Conservation (phyloP, 805 yeast genomes). For the Tetrapisispora iriomotensis region DNA sequence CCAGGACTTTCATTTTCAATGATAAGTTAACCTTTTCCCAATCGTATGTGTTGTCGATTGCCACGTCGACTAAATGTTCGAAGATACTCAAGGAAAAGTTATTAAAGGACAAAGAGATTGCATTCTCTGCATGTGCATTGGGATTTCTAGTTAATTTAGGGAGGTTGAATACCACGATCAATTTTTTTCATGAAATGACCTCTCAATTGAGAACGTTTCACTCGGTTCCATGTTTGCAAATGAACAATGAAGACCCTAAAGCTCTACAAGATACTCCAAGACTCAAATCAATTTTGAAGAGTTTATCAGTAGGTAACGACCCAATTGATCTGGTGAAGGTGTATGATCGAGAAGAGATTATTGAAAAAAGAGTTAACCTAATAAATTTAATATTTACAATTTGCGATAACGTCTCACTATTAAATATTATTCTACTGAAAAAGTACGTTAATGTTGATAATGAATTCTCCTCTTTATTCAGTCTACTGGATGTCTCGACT, state of each 20-base stretch:
- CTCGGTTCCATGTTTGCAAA: conserved; percentile 81
- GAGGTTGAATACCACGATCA: conserved; percentile 87
- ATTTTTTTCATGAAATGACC: conserved; percentile 91
- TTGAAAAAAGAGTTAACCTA: conserved; percentile 41
- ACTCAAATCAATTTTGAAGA: conserved; percentile 74
- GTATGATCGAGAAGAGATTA: conserved; percentile 50
- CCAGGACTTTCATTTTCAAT: conserved; percentile 29
- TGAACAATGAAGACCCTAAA: conserved; percentile 40
- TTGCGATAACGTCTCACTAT: conserved; percentile 50
- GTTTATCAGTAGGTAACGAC: conserved; percentile 24
- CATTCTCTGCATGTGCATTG: conserved; percentile 66
- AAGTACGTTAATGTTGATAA: conserved; percentile 29
- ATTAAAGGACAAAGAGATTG: conserved; percentile 48
- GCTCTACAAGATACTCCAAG: conserved; percentile 94
- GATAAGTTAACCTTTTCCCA: conserved; percentile 69
- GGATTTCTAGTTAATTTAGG: conserved; percentile 87
- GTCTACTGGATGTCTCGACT: conserved; percentile 55
- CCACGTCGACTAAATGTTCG: conserved; percentile 76
- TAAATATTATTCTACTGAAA: conserved; percentile 31
- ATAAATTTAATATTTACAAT: conserved; percentile 67
- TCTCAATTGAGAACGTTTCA: conserved; percentile 88
- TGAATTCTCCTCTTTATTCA: conserved; percentile 39
- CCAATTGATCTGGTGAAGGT: conserved; percentile 46
- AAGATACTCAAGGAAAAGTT: conserved; percentile 73
- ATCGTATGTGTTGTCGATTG: conserved; percentile 68